A percentile compares a stretch with the other conserved stretches of the same genome.
phyloP scores from a whole-genome alignment of 345 rosid genomes.

The Linum trigynum region DNA sequence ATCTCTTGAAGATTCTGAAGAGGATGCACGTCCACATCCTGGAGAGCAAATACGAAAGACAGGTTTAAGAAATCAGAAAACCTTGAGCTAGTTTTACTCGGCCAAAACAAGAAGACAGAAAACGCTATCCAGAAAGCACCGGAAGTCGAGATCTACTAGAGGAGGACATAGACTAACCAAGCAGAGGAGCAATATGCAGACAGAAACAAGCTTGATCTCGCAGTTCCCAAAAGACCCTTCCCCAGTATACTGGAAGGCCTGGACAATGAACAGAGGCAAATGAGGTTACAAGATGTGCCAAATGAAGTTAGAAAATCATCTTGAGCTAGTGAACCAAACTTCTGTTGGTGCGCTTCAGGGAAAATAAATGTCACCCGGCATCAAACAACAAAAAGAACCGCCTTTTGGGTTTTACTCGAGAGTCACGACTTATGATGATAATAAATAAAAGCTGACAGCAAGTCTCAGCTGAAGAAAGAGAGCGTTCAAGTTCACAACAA shows the following conservation, averaged over 20 bases:
- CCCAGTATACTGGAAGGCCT: slow-evolving; percentile 68
- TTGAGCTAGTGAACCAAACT: background rate
- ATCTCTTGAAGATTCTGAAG: slow-evolving; percentile 60
- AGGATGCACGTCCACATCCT: slow-evolving; percentile 89
- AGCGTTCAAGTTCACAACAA: background rate
- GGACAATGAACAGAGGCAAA: slow-evolving; percentile 18
- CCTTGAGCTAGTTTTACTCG: background rate
- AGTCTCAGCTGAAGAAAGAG: background rate
- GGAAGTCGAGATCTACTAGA: slow-evolving; percentile 2
- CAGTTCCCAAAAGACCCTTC: slow-evolving; percentile 78
- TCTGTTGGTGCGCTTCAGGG: background rate
- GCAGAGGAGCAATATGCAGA: slow-evolving; percentile 85
- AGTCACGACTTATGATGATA: background rate
- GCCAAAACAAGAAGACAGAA: background rate
- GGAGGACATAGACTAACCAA: slow-evolving; percentile 42
- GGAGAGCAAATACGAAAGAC: slow-evolving; percentile 9
- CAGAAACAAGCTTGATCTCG: slow-evolving; percentile 90
- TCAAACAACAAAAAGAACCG: background rate
- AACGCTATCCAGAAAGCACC: background rate
- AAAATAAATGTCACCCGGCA: background rate
- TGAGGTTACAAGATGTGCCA: slow-evolving; percentile 8
- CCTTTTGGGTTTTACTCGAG: background rate
- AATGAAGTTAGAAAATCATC: background rate
- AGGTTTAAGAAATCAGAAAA: background rate
- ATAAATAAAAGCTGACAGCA: background rate